phyloP scores from a whole-genome alignment of 2,329 filamentous ascomycete species.

The Neonectria hederae region DNA sequence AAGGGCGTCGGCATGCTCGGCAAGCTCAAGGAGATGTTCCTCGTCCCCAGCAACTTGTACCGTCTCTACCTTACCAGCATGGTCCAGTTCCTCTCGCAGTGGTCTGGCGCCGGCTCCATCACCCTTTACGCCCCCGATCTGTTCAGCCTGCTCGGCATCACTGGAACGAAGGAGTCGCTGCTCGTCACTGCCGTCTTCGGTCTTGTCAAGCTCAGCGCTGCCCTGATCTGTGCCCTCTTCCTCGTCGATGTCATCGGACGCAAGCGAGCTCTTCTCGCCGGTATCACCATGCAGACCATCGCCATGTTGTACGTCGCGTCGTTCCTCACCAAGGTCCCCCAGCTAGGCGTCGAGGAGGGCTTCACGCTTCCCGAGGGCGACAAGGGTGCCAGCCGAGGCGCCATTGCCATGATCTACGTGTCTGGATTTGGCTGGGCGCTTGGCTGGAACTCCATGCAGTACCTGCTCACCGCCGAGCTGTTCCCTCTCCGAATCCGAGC shows the following conservation, averaged over 20 bases:
- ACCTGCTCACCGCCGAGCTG: slow-evolving; percentile 79
- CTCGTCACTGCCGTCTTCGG: slow-evolving; percentile 81
- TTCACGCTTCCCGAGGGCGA: slow-evolving; percentile 59
- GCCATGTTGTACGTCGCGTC: slow-evolving; percentile 70
- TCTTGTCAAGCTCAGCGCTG: slow-evolving; percentile 75
- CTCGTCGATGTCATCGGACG: slow-evolving; percentile 82
- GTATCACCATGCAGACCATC: slow-evolving; percentile 68
- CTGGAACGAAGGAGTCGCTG: slow-evolving; percentile 73
- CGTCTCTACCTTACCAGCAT: slow-evolving; percentile 74
- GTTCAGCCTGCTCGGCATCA: slow-evolving; percentile 76
- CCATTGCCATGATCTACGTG: slow-evolving; percentile 78
- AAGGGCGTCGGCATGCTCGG: slow-evolving; percentile 72
- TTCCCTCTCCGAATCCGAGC: slow-evolving; percentile 80
- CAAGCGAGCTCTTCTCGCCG: slow-evolving; percentile 70
- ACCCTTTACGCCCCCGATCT: slow-evolving; percentile 81
- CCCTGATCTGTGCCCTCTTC: slow-evolving; percentile 77
- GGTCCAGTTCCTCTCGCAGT: slow-evolving; percentile 78
- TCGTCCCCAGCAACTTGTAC: slow-evolving; percentile 75
- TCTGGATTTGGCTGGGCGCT: slow-evolving; percentile 75
- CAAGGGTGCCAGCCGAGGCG: slow-evolving; percentile 68
- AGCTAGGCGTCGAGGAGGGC: slow-evolving; percentile 59
- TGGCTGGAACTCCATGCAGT: slow-evolving; percentile 81
- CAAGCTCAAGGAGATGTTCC: slow-evolving; percentile 73
- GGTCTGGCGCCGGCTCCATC: slow-evolving; percentile 77
- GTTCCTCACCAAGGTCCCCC: slow-evolving; percentile 71